Evolutionary conservation across 2,329 filamentous ascomycete species (phyloP).

Genomic region (Aspergillus viridinutans): DNA sequence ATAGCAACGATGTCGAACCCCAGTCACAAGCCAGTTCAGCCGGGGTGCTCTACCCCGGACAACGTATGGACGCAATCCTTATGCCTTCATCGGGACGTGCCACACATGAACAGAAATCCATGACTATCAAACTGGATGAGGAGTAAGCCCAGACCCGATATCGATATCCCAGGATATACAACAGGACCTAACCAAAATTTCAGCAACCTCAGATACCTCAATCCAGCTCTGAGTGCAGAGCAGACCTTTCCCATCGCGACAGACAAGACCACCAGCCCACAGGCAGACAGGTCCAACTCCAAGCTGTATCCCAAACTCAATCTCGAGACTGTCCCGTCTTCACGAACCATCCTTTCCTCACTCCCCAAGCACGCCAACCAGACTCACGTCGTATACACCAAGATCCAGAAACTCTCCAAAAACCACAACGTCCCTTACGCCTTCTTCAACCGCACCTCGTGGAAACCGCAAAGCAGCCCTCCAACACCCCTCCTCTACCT

Average conservation of each 20-base stretch:
- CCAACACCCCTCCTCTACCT: constrained; percentile 32
- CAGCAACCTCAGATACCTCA: constrained; percentile 44
- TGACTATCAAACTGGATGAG: constrained; percentile 34
- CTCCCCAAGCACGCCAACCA: constrained; percentile 32
- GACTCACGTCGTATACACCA: constrained; percentile 45
- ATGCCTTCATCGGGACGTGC: constrained; percentile 9
- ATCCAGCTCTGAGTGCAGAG: constrained; percentile 37
- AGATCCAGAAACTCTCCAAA: constrained; percentile 42
- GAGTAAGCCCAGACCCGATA: constrained; percentile 24
- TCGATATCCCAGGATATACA: background rate
- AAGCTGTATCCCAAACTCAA: constrained; percentile 12
- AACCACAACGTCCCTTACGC: constrained; percentile 43
- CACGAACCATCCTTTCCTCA: constrained; percentile 21
- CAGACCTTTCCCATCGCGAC: constrained; percentile 34
- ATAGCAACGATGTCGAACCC: constrained; percentile 34
- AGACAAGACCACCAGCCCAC: background rate
- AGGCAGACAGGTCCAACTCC: background rate
- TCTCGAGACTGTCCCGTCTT: constrained; percentile 23
- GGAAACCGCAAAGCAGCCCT: constrained; percentile 37
- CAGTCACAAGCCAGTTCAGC: constrained; percentile 24
- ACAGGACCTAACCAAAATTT: background rate
- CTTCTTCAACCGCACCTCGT: constrained; percentile 48
- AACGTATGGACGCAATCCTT: constrained; percentile 42
- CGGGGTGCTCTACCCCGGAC: constrained; percentile 44
- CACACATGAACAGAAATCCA: constrained; percentile 5